Evolutionary conservation across 805 yeast species (phyloP), one percentile per base, ranked within the genome.

Genomic region (Barnettozyma pratensis): DNA sequence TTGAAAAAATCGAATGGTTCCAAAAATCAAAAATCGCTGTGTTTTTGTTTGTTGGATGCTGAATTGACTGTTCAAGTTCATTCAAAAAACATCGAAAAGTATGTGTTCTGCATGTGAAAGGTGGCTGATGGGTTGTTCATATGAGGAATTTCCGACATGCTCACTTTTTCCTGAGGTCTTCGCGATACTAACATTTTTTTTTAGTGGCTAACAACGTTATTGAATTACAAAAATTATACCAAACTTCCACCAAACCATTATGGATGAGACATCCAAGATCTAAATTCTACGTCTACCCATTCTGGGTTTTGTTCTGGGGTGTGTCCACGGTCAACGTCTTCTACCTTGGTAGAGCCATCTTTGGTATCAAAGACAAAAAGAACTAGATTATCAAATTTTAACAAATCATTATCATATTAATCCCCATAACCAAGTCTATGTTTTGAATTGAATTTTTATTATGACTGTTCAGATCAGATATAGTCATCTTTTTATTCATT

Each of bases 341-440:
- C 60, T 61, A 60, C 61, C 65, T 79, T 48, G 87, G 81, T 59
- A 81, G 90, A 74, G 94, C 94, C 58, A 62, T 77, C 54, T 63
- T 72, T 39, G 91, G 90, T 66, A 73, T 83, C 66, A 83, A 85
- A 74, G 84, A 64, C 56, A 35, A 50, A 19, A 57, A 57, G 46
- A 47, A 47, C 29, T 47, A 47, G 43, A 37, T 36, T 19, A 14
- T 38, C 29, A 26, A 12, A 5, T 9, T 28, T 28, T 9, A 35
- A 35, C 14, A 11, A 35, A 35, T 32, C 31, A 41, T 41, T 26
- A 25, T 31, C 34, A 31, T 31, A 31, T 31, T 31, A 31, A 31
- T 11, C 34, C 34, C 34, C 34, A 19, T 19, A 19, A 19, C 19
- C 19, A 19, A 19, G 19, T 19, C 19, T 19, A 19, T 19, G 19